phyloP scores from a whole-genome alignment of 2,329 filamentous ascomycete species.

The Capronia americana region DNA sequence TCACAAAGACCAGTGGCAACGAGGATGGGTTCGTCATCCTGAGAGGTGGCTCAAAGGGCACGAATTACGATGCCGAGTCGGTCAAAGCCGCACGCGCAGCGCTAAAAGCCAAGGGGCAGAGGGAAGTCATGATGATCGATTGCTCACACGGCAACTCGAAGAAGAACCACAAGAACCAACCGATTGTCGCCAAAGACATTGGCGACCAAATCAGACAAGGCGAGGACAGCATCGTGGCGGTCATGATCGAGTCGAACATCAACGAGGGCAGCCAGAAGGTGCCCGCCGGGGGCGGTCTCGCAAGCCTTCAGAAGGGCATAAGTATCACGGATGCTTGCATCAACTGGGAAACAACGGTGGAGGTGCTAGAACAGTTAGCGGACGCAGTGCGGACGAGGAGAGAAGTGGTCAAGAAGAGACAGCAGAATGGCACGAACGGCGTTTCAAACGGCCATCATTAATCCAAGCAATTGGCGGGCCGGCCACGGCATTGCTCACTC shows the following conservation, averaged over 20 bases:
- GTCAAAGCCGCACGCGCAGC: conserved; percentile 83
- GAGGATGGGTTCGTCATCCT: conserved; percentile 97
- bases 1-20: conserved; percentile 92
- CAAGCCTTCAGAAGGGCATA: conserved; percentile 86
- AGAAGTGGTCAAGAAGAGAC: conserved; percentile 48
- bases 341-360: conserved; percentile 83
- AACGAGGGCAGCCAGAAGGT: conserved; percentile 95
- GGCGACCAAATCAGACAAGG: conserved; percentile 85
- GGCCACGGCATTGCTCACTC: background rate
- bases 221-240: conserved; percentile 88
- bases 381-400: conserved; percentile 80
- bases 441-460: conserved; percentile 41
- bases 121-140: conserved; percentile 89
- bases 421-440: conserved; percentile 39
- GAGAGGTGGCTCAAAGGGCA: conserved; percentile 87
- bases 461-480: background rate
- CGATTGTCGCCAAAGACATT: conserved; percentile 82
- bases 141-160: conserved; percentile 96
- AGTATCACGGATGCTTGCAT: conserved; percentile 98
- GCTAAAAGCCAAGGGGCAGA: conserved; percentile 74
- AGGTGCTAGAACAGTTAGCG: conserved; percentile 82
- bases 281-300: conserved; percentile 75
- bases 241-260: conserved; percentile 99
- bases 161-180: conserved; percentile 98
- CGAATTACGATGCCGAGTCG: conserved; percentile 88